Percentiles rank a stretch among this genome's conserved stretches.
phyloP scores from a whole-genome alignment of 2,329 filamentous ascomycete species.

The Tolypocladium pustulatum region DNA sequence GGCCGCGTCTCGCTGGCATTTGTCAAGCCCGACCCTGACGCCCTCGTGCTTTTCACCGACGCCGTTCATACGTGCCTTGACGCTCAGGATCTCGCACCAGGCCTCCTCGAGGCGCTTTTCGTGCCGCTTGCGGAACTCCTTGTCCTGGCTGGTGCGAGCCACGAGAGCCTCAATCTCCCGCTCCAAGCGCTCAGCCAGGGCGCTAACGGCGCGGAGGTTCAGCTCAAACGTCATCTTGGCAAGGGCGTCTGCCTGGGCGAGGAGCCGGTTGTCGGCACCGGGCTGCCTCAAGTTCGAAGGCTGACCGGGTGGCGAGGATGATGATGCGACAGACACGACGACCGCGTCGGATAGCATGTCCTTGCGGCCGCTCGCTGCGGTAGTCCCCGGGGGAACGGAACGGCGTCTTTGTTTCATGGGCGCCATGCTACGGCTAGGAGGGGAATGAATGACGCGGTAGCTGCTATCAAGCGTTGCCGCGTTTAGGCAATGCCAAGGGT shows the following conservation, averaged over 20 bases:
- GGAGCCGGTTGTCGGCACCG: slow-evolving; percentile 1
- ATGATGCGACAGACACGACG: not conserved
- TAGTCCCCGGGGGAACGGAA: not conserved
- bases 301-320: not conserved
- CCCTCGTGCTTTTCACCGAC: slow-evolving; percentile 5
- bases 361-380: not conserved
- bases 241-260: slow-evolving; percentile 20
- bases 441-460: not conserved
- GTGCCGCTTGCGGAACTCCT: slow-evolving; percentile 16
- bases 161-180: slow-evolving; percentile 17
- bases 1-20: slow-evolving; percentile 9
- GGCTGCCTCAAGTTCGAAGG: not conserved
- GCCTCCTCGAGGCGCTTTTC: slow-evolving; percentile 17
- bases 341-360: not conserved
- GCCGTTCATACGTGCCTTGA: slow-evolving; percentile 15
- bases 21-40: slow-evolving; percentile 8
- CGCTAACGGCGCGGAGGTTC: slow-evolving; percentile 17
- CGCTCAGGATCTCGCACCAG: slow-evolving; percentile 19
- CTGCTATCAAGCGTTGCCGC: not conserved
- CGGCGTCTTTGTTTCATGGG: not conserved
- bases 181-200: slow-evolving; percentile 18
- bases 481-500: not conserved
- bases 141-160: slow-evolving; percentile 13
- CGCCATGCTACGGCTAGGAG: not conserved
- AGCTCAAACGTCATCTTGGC: slow-evolving; percentile 26